Evolutionary conservation across 163 green algal genomes (phyloP), one percentile per base, ranked within the genome.

Genomic region (Prototheca cutis): DNA sequence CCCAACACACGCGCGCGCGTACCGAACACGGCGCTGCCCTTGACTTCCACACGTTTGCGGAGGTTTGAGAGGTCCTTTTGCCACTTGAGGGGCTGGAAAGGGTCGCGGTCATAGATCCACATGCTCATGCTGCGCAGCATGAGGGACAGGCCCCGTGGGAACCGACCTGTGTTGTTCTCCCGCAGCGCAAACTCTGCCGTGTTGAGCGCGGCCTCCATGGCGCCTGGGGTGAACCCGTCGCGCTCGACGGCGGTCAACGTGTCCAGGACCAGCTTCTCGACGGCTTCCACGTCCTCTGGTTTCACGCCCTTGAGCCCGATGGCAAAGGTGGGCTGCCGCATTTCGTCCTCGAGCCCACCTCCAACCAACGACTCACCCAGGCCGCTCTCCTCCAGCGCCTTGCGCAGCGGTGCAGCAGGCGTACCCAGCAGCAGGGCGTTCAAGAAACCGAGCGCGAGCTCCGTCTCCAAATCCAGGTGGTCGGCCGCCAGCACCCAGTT

Each of bases 161-260:
- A 98, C 58, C 71, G 74, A 56, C 91, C 92, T 2, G 92, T 99
- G 83, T 99, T 99, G 85, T 99, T 99, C 78, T 99, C 91, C 18
- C 92, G 81, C 58, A 99, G 77, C 55, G 63, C 76, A 73, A 99
- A 99, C 79, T 99, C 92, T 61, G 96, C 97, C 31, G 84, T 95
- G 85, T 99, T 99, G 42, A 98, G 66, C 4, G 87, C 84, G 4
- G 92, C 90, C 76, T 99, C 91, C 40, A 97, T 78, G 21, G 90
- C 81, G 3, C 74, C 73, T 31, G 77, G 32, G 21, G 65, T 76
- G 74, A 97, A 98, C 40, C 90, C 88, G 49, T 87, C 73, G 24
- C 84, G 71, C 27, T 81, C 82, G 30, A 95, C 64, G 39, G 79
- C 53, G 28, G 73, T 56, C 28, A 96, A 74, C 64, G 84, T 88